phyloP scores from a whole-genome alignment of 73 alveolate species.

The Paramecium octaurelia region DNA sequence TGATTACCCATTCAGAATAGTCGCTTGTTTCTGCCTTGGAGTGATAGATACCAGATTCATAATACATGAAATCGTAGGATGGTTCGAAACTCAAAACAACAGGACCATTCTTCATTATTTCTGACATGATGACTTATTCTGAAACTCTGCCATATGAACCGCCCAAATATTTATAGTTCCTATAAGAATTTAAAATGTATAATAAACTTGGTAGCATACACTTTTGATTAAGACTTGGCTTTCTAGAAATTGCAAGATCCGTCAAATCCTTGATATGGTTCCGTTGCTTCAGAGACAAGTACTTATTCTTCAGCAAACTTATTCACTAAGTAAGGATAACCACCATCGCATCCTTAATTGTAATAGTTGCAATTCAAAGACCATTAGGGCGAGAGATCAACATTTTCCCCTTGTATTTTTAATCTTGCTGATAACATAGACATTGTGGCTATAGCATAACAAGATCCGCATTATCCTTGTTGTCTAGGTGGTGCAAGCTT shows the following conservation, averaged over 20 bases:
- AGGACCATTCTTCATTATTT: constrained; percentile 53
- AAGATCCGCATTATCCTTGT: constrained; percentile 58
- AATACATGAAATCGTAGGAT: constrained; percentile 59
- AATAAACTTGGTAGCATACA: constrained; percentile 9
- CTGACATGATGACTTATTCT: constrained; percentile 54
- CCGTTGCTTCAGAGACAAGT: constrained; percentile 48
- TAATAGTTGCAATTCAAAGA: constrained; percentile 49
- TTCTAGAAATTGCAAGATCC: constrained; percentile 48
- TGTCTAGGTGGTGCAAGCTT: constrained; percentile 41
- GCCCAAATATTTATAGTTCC: constrained; percentile 55
- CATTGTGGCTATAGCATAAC: constrained; percentile 63
- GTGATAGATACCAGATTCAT: constrained; percentile 58
- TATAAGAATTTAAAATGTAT: background rate
- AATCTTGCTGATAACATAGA: constrained; percentile 61
- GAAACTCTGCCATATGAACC: constrained; percentile 59
- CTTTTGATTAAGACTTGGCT: constrained; percentile 19
- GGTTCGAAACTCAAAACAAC: constrained; percentile 63
- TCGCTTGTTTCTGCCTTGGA: constrained; percentile 45
- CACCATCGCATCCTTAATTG: constrained; percentile 64
- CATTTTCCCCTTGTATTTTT: constrained; percentile 55
- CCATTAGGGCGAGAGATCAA: constrained; percentile 55
- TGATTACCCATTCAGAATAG: constrained; percentile 47
- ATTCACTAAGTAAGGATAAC: constrained; percentile 58
- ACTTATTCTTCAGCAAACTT: constrained; percentile 43
- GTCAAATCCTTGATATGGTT: constrained; percentile 56